These are phyloP conservation scores for Tremella yokohamensis DNA, from an alignment of 768 basidiomycete genomes.

Conservation along the genomic window DNA sequence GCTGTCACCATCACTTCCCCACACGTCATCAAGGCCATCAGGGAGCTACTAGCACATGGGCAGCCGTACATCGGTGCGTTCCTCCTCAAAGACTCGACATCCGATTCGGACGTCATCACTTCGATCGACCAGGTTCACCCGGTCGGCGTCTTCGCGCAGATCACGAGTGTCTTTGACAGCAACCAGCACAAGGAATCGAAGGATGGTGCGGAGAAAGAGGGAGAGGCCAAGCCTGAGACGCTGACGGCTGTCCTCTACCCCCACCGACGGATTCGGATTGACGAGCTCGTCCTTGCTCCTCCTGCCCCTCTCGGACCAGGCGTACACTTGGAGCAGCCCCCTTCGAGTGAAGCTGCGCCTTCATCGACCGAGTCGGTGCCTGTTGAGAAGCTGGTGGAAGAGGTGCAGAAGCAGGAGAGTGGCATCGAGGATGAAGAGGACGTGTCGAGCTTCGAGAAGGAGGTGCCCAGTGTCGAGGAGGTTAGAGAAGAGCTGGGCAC, in stretches of 20 bases:
- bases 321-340: not conserved
- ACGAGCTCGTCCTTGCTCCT: constrained; percentile 62
- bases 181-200: constrained; percentile 15
- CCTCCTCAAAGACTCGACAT: constrained; percentile 86
- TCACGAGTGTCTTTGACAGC: constrained; percentile 67
- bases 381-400: constrained; percentile 26
- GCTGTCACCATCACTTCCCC: constrained; percentile 91
- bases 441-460: constrained; percentile 51
- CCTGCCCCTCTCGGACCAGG: constrained; percentile 15
- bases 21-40: constrained; percentile 84
- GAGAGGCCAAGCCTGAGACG: constrained; percentile 69
- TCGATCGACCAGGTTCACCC: constrained; percentile 81
- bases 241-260: constrained; percentile 94
- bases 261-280: constrained; percentile 82
- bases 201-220: constrained; percentile 15
- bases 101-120: constrained; percentile 88
- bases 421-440: constrained; percentile 33
- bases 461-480: constrained; percentile 53
- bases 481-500: constrained; percentile 42
- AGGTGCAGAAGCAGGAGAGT: constrained; percentile 30
- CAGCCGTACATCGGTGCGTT: constrained; percentile 97
- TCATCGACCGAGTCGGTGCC: constrained; percentile 4
- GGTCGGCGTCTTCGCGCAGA: constrained; percentile 95
- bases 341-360: constrained; percentile 5
- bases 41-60: constrained; percentile 93